Evolutionary conservation across 306 rosid genomes (phyloP).

Genomic region (Vigna angularis): DNA sequence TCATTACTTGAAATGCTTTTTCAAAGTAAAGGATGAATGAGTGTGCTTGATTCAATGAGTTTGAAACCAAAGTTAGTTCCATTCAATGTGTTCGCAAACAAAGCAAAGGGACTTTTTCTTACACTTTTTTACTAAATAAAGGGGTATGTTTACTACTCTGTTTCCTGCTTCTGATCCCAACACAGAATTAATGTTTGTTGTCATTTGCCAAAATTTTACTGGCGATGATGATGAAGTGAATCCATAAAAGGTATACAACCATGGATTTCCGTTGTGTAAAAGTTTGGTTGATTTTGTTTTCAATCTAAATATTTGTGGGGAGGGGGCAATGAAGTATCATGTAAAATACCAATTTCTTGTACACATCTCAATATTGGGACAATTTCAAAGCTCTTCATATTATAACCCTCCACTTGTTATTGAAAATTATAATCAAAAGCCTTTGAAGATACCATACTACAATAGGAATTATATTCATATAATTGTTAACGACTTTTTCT

Average conservation of each 20-base stretch:
- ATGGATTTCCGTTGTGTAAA: neutral
- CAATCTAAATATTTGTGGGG: neutral
- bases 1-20: no score
- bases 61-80: no score
- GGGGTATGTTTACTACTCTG: neutral
- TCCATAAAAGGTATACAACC: no score
- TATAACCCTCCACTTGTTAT: neutral
- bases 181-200: neutral
- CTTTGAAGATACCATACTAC: neutral
- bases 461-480: neutral
- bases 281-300: neutral
- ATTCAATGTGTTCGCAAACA: no score
- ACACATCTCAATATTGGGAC: neutral
- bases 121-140: neutral
- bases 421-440: slow-evolving; percentile 7
- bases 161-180: neutral
- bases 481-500: neutral
- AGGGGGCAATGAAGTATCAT: no score
- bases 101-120: no score
- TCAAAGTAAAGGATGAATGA: no score
- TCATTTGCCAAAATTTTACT: no score
- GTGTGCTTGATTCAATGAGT: no score
- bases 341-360: neutral
- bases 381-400: neutral
- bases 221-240: no score